A percentile compares a stretch with the other conserved stretches of the same genome.
These are phyloP conservation scores for Aspergillus carbonarius DNA, from an alignment of 2,329 filamentous ascomycete species.

Conservation along the genomic window DNA sequence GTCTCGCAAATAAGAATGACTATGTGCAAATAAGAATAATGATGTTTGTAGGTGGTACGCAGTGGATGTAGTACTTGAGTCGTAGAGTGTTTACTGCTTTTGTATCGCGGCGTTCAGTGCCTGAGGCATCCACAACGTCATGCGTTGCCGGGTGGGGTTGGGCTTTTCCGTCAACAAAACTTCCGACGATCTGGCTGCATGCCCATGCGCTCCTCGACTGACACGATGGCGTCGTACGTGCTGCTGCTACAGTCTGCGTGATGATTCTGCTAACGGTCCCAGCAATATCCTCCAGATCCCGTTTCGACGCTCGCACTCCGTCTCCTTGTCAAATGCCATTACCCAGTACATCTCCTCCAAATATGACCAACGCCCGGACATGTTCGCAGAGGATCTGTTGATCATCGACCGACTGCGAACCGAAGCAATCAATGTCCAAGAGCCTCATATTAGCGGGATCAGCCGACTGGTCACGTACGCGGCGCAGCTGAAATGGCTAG, in stretches of 20 bases:
- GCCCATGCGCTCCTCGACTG: slow-evolving; percentile 4
- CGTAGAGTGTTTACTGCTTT: too few relatives aligned
- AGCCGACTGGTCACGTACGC: slow-evolving; percentile 88
- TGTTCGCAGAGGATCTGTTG: slow-evolving; percentile 87
- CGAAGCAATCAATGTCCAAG: slow-evolving; percentile 84
- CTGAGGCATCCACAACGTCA: slow-evolving; percentile 1
- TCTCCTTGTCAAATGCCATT: slow-evolving; percentile 78
- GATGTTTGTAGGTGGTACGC: not conserved
- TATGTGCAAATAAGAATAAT: not conserved
- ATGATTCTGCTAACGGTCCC: slow-evolving; percentile 1
- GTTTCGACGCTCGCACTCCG: slow-evolving; percentile 78
- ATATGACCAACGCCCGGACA: slow-evolving; percentile 98
- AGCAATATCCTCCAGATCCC: slow-evolving; percentile 68
- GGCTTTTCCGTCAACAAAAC: slow-evolving; percentile 31
- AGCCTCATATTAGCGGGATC: slow-evolving; percentile 83
- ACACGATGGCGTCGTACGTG: slow-evolving; percentile 39
- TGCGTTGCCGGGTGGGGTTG: slow-evolving; percentile 21
- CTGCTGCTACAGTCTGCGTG: not conserved
- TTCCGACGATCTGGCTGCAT: slow-evolving; percentile 12
- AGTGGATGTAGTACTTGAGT: not conserved
- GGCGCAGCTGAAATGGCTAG: slow-evolving; percentile 88
- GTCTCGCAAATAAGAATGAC: not conserved
- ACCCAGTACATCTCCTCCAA: slow-evolving; percentile 95
- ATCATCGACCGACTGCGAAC: slow-evolving; percentile 78
- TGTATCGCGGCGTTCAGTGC: not conserved